phyloP scores from a whole-genome alignment of 2,329 filamentous ascomycete genomes.

The Dothideomycetes sp. region DNA sequence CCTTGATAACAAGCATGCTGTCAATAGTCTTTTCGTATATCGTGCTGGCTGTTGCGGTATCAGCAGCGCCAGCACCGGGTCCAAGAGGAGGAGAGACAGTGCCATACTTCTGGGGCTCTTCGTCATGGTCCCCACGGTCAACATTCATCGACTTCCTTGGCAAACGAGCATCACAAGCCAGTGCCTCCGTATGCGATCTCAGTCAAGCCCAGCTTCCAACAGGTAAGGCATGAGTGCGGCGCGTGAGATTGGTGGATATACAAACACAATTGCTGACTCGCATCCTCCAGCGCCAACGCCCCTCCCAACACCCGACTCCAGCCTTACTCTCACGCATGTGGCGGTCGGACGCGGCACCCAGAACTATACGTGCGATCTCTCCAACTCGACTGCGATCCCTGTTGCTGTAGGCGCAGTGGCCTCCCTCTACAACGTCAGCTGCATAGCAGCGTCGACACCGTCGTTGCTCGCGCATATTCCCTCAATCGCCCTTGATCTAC shows the following conservation, averaged over 20 bases:
- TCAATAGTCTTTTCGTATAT: no score
- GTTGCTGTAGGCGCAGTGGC: conserved; percentile 63
- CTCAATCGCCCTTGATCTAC: conserved; percentile 56
- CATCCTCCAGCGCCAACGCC: conserved; percentile 23
- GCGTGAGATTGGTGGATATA: not conserved
- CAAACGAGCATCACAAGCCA: not conserved
- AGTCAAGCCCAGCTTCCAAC: conserved; percentile 10
- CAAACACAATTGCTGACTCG: not conserved
- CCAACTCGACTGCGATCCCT: conserved; percentile 50
- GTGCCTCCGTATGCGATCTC: conserved; percentile 1
- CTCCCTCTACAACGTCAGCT: conserved; percentile 78
- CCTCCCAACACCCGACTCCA: conserved; percentile 50
- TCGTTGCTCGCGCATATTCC: conserved; percentile 55
- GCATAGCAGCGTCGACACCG: conserved; percentile 60
- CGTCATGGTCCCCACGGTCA: not conserved
- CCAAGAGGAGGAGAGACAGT: no score
- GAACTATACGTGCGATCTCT: conserved; percentile 73
- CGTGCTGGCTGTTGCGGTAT: no score
- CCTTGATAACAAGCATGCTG: no score
- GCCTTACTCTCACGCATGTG: conserved; percentile 61
- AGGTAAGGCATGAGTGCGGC: conserved; percentile 8
- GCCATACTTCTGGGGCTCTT: no score
- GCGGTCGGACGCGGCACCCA: conserved; percentile 80
- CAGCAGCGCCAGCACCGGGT: no score
- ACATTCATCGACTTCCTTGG: not conserved